A percentile compares a stretch with the other conserved stretches of the same genome.
Evolutionary conservation across 441 rosid species (phyloP).

Genomic region (Aleurites moluccanus): DNA sequence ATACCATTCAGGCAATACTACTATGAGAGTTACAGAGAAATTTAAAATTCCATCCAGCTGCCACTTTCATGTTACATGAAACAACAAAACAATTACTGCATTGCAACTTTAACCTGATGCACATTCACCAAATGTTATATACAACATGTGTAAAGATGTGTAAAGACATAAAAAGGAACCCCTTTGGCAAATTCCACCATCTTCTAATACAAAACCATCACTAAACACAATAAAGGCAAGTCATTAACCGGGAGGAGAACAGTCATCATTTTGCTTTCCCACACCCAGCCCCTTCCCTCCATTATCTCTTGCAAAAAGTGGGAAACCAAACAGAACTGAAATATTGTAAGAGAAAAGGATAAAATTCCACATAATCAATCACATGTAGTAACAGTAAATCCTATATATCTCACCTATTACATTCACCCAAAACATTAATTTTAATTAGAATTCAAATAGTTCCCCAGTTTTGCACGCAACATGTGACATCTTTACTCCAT

Average conservation of each 20-base stretch:
- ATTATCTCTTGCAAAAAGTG: neutral
- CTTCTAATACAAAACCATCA: neutral
- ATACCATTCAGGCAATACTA: neutral
- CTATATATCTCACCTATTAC: neutral
- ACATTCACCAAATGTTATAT: neutral
- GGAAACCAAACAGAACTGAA: neutral
- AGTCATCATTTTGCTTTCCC: neutral
- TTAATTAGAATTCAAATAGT: neutral
- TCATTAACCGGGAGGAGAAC: neutral
- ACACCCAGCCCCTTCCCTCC: neutral
- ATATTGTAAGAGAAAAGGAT: neutral
- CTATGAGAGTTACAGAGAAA: neutral
- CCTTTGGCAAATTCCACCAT: neutral
- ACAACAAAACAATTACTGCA: neutral
- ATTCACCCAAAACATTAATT: neutral
- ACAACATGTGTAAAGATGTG: neutral
- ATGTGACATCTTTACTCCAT: neutral
- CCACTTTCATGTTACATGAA: neutral
- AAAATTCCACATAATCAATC: neutral
- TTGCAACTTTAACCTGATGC: neutral
- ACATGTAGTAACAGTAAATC: no score
- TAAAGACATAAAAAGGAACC: neutral
- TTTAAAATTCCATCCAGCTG: neutral
- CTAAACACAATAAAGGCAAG: neutral
- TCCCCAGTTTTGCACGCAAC: neutral